phyloP scores from a whole-genome alignment of 1,284 basidiomycete species.

The Rhodotorula sp. region DNA sequence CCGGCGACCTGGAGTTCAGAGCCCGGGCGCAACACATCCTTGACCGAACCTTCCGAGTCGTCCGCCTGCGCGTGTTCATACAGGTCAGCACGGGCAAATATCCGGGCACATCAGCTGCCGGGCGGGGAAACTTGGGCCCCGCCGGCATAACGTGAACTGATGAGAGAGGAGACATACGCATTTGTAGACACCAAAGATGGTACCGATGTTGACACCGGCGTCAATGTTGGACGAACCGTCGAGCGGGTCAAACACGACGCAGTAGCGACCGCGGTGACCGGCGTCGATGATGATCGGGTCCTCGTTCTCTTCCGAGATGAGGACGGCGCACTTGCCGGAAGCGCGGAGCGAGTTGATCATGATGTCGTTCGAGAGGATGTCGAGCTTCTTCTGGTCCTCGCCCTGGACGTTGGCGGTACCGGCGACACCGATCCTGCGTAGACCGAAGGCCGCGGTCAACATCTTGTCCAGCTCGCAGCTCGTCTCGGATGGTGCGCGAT shows the following conservation, averaged over 20 bases:
- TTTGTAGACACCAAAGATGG: conserved; percentile 97
- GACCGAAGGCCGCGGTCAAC: background rate
- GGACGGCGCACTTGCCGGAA: conserved; percentile 87
- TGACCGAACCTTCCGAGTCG: conserved; percentile 71
- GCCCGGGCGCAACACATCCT: conserved; percentile 90
- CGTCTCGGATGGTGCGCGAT: too few species aligned
- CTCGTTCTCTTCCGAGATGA: conserved; percentile 75
- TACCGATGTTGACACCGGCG: conserved; percentile 99
- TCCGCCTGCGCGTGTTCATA: conserved; percentile 57
- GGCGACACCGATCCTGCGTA: conserved; percentile 78
- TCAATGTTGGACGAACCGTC: conserved; percentile 97
- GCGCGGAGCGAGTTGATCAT: conserved; percentile 73
- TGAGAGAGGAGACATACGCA: conserved; percentile 57
- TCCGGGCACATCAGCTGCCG: background rate
- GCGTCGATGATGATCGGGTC: conserved; percentile 48
- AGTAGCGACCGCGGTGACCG: conserved; percentile 63
- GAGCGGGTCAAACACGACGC: conserved; percentile 97
- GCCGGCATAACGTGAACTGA: background rate
- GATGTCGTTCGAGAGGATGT: conserved; percentile 85
- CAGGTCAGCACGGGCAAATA: conserved; percentile 46
- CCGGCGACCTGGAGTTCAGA: conserved; percentile 46
- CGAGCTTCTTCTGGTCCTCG: conserved; percentile 98
- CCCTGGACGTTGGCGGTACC: conserved; percentile 96
- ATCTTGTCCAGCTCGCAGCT: too few species aligned
- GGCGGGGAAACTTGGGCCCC: too few species aligned